Conservation (phyloP, 768 basidiomycete species). For the Hypholoma fasciculare region DNA sequence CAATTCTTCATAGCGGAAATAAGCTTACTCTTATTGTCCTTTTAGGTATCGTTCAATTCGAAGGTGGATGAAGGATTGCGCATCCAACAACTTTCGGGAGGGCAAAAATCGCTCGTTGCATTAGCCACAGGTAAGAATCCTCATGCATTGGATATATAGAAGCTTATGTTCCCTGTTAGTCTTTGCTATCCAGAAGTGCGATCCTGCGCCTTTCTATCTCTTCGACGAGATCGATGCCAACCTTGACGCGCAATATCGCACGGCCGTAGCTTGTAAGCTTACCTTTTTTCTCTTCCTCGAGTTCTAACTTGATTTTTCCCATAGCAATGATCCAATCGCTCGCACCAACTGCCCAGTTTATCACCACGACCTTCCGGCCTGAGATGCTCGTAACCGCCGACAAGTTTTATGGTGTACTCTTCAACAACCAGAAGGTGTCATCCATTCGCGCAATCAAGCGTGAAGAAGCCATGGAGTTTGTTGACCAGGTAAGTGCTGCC, state of each 20-base stretch:
- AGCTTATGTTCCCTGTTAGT: slow-evolving; percentile 46
- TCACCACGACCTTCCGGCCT: slow-evolving; percentile 97
- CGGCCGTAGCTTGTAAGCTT: slow-evolving; percentile 88
- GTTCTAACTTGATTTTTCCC: background rate
- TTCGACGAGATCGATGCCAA: slow-evolving; percentile 99
- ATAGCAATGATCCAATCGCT: slow-evolving; percentile 93
- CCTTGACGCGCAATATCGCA: slow-evolving; percentile 95
- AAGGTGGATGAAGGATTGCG: slow-evolving; percentile 95
- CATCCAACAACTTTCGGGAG: slow-evolving; percentile 96
- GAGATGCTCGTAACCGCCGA: slow-evolving; percentile 97
- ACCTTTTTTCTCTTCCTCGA: background rate
- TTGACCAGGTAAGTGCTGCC: slow-evolving; percentile 66
- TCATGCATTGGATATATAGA: background rate
- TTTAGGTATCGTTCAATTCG: slow-evolving; percentile 96
- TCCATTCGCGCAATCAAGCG: slow-evolving; percentile 84
- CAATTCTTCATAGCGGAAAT: background rate
- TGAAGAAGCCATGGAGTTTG: slow-evolving; percentile 92
- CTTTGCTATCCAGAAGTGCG: slow-evolving; percentile 98
- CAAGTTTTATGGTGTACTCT: slow-evolving; percentile 96
- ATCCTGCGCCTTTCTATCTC: slow-evolving; percentile 98
- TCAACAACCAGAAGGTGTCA: slow-evolving; percentile 94
- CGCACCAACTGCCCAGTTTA: slow-evolving; percentile 87
- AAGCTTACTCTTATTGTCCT: slow-evolving; percentile 1
- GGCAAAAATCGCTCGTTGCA: slow-evolving; percentile 96
- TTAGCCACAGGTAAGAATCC: slow-evolving; percentile 75